phyloP scores from a whole-genome alignment of 257 asterid species.

The Primulina huaijiensis region DNA sequence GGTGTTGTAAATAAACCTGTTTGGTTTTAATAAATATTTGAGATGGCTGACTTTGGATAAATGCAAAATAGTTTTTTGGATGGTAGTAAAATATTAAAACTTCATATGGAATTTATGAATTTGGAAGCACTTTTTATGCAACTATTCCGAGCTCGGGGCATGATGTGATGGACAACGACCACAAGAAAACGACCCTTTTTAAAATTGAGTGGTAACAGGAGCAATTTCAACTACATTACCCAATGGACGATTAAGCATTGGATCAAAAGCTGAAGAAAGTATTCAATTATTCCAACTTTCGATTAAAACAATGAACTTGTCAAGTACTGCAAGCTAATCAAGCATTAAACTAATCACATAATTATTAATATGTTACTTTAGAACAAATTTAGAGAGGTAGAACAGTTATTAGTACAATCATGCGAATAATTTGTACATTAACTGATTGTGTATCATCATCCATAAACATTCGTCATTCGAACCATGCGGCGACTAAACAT shows the following conservation, averaged over 20 bases:
- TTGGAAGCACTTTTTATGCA: background rate
- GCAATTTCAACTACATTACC: background rate
- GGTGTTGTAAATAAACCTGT: background rate
- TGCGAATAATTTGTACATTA: no score
- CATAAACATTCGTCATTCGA: no score
- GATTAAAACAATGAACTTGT: background rate
- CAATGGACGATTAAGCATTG: background rate
- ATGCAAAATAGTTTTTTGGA: background rate
- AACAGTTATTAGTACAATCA: background rate
- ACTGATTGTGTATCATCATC: no score
- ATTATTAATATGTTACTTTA: background rate
- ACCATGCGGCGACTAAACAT: no score
- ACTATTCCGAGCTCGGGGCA: background rate
- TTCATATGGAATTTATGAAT: no score
- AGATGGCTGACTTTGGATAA: background rate
- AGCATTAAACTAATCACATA: background rate
- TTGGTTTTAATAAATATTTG: background rate
- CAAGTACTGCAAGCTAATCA: background rate
- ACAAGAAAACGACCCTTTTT: background rate
- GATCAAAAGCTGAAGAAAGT: background rate
- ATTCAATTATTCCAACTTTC: background rate
- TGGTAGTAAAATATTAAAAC: no score
- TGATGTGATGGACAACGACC: background rate
- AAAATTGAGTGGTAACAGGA: background rate
- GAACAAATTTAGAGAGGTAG: background rate